These are phyloP conservation scores for Debaryomyces sp. DNA, from an alignment of 1,139 yeast species.

Conservation along the genomic window DNA sequence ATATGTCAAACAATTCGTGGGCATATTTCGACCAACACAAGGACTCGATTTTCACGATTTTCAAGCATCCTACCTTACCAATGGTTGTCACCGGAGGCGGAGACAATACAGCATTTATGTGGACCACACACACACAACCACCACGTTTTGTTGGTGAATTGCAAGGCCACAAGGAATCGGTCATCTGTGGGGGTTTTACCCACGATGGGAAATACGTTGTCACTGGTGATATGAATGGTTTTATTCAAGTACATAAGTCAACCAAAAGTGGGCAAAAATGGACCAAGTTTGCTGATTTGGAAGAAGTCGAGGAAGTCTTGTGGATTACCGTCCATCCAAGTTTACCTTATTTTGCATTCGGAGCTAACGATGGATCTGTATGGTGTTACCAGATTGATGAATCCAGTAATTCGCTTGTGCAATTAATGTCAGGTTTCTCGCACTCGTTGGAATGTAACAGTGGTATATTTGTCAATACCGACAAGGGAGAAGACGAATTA, in stretches of 20 bases:
- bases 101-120: constrained; percentile 83
- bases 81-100: constrained; percentile 84
- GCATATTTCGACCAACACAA: constrained; percentile 86
- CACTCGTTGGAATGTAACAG: constrained; percentile 80
- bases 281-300: constrained; percentile 69
- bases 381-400: constrained; percentile 86
- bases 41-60: constrained; percentile 79
- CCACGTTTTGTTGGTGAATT: constrained; percentile 77
- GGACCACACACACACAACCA: constrained; percentile 89
- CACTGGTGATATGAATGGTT: constrained; percentile 95
- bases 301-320: constrained; percentile 77
- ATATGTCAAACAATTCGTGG: constrained; percentile 85
- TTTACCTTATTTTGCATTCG: constrained; percentile 83
- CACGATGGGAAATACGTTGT: constrained; percentile 77
- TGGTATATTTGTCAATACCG: constrained; percentile 71
- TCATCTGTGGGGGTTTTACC: constrained; percentile 82
- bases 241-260: constrained; percentile 71
- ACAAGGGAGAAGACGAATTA: constrained; percentile 51
- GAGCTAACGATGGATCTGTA: constrained; percentile 90
- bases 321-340: constrained; percentile 84
- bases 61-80: constrained; percentile 81
- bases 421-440: constrained; percentile 77
- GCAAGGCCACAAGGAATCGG: constrained; percentile 83
- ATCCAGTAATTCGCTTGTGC: constrained; percentile 54
- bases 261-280: constrained; percentile 80